A percentile compares a stretch with the other conserved stretches of the same genome.
These are phyloP conservation scores for Pseudohalonectria lignicola DNA, from an alignment of 2,329 filamentous ascomycete species.

Conservation along the genomic window DNA sequence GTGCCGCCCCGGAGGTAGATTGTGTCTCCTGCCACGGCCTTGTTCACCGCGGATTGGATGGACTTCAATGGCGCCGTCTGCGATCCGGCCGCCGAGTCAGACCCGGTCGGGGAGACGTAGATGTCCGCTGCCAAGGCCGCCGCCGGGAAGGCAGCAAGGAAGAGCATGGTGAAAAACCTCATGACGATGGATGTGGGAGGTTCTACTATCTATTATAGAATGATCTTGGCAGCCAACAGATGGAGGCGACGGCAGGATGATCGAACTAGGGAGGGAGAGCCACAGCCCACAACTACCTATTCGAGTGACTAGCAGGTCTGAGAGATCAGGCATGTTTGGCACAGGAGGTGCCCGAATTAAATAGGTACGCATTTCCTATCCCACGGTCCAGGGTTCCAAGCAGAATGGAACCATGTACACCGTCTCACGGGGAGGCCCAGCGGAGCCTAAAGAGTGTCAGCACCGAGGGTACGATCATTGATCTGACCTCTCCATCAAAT, in stretches of 20 bases:
- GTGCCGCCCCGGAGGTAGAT: slow-evolving; percentile 32
- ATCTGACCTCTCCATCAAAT: too few relatives aligned
- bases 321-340: not conserved
- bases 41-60: slow-evolving; percentile 33
- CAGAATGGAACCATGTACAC: too few relatives aligned
- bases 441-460: not conserved
- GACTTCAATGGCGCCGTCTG: slow-evolving; percentile 28
- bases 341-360: not conserved
- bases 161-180: not conserved
- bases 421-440: too few relatives aligned
- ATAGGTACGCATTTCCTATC: too few relatives aligned
- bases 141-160: not conserved
- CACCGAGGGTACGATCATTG: not conserved
- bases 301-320: too few relatives aligned
- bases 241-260: too few relatives aligned
- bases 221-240: not conserved
- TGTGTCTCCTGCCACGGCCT: slow-evolving; percentile 31
- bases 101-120: slow-evolving; percentile 33
- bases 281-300: too few relatives aligned
- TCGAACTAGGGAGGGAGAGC: too few relatives aligned
- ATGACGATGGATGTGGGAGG: not conserved
- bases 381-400: too few relatives aligned
- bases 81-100: slow-evolving; percentile 23
- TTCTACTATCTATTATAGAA: too few relatives aligned
- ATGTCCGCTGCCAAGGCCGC: slow-evolving; percentile 21